Evolutionary conservation across 1,284 basidiomycete species (phyloP), one percentile per base, ranked within the genome.

Genomic region (Mycena sp.): DNA sequence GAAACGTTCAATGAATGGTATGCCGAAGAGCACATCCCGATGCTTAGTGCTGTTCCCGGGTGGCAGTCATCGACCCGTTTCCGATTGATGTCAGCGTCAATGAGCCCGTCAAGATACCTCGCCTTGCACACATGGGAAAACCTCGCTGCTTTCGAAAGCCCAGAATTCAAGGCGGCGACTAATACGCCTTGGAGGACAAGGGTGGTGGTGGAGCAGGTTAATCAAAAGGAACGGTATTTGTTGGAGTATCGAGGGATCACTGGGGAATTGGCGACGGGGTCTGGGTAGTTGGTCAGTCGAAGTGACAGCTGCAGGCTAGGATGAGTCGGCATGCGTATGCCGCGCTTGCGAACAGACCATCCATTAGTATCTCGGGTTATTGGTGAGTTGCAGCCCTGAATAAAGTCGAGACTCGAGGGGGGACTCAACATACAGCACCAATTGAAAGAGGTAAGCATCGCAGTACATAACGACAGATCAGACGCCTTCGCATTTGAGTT

Each of bases 1-100:
- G 57, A 68, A 30, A 40, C 57, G 1, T 74, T 77, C 43, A 74
- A 76, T 38, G 64, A 71, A 16, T 77, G 76, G 76, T 77, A 76
- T 46, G 32, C 53, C 12, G 57, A 74, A 5, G 76, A 77, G 58
- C 76, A 77, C 63, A 74, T 77, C 38, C 71, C 72, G 29, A 68
- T 76, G 61, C 70, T 77, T 43, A 67, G 65, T 25, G 64, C 48
- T 23, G 70, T 72, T 17, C 76, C 74, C 11, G 70, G 69, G 9
- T 77, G 76, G 76, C 45, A 64, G 23, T 71, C 74, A 30, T 76
- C 75, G 6, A 55, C 64, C 23, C 71, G 75, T 6, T 77, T 71
- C 51, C 57, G 55, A 10, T 69, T 77, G 14, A 26, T 64, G 11
- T 57, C 67, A n/a, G 52, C 64, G 7, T 50, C 58, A 6, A 30